Evolutionary conservation across 108 stramenopile genomes (phyloP).

Genomic region (Fragilaria radians): DNA sequence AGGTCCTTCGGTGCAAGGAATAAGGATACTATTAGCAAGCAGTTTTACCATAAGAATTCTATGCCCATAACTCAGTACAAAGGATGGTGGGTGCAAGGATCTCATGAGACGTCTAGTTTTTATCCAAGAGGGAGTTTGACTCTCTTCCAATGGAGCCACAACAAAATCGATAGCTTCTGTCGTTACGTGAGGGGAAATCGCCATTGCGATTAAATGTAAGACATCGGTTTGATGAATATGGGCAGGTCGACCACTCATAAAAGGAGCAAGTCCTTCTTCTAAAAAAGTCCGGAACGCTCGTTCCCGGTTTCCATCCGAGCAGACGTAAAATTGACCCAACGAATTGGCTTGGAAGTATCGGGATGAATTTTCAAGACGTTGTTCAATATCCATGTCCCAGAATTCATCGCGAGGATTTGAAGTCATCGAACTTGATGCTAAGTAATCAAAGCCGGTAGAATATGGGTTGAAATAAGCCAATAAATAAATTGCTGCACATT

Average conservation of each 20-base stretch:
- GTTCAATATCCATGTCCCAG: constrained; percentile 35
- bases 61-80: constrained; percentile 38
- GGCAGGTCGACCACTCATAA: constrained; percentile 27
- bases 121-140: constrained; percentile 17
- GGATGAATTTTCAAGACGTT: constrained; percentile 22
- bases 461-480: no score
- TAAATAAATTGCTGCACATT: no score
- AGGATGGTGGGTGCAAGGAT: constrained; percentile 15
- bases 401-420: no score
- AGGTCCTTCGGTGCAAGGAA: constrained; percentile 14
- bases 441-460: no score
- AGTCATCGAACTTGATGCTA: no score
- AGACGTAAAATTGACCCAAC: constrained; percentile 30
- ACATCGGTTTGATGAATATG: constrained; percentile 31
- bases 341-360: constrained; percentile 18
- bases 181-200: constrained; percentile 30
- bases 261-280: constrained; percentile 17
- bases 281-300: constrained; percentile 26
- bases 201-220: constrained; percentile 44
- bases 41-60: constrained; percentile 29
- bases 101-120: constrained; percentile 23
- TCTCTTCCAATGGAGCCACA: constrained; percentile 13
- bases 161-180: constrained; percentile 18
- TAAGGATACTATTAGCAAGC: constrained; percentile 16
- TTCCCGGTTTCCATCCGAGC: constrained; percentile 24